Evolutionary conservation across 2,329 filamentous ascomycete species (phyloP).

Genomic region (Diaporthe caulivora): DNA sequence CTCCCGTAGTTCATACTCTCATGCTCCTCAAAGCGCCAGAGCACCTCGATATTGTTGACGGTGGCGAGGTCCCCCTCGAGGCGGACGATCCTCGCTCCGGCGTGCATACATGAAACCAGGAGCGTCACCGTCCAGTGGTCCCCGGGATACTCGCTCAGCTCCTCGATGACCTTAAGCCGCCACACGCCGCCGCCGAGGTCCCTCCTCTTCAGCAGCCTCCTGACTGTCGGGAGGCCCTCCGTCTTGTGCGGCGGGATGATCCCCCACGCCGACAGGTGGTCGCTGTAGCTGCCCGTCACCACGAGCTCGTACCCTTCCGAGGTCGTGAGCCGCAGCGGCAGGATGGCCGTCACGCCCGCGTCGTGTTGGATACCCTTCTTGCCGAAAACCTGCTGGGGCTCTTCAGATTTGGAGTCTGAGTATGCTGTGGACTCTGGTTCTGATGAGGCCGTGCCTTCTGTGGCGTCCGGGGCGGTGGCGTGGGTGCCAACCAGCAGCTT

Average conservation of each 20-base stretch:
- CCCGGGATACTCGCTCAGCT: conserved; percentile 39
- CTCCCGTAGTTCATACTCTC: conserved; percentile 96
- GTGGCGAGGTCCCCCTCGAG: conserved; percentile 51
- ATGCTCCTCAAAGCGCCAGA: conserved; percentile 85
- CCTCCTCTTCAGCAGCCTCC: conserved; percentile 69
- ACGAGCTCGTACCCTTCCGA: conserved; percentile 67
- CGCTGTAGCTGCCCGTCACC: conserved; percentile 93
- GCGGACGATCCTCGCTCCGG: conserved; percentile 77
- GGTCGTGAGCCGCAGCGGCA: conserved; percentile 69
- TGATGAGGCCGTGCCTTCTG: conserved; percentile 35
- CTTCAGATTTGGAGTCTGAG: not conserved
- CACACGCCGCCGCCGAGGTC: conserved; percentile 88
- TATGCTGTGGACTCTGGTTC: not conserved
- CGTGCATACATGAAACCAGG: conserved; percentile 94
- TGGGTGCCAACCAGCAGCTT: conserved; percentile 61
- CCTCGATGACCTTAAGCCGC: conserved; percentile 76
- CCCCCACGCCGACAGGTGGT: conserved; percentile 78
- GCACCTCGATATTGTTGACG: conserved; percentile 72
- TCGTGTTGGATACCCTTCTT: conserved; percentile 61
- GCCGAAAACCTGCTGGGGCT: not conserved
- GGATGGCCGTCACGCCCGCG: conserved; percentile 90
- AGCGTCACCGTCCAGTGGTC: conserved; percentile 45
- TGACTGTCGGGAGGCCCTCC: conserved; percentile 49
- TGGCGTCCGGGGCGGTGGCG: conserved; percentile 36
- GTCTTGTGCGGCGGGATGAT: conserved; percentile 56